Percentiles rank a stretch among this genome's conserved stretches.
Conservation (phyloP, 75 land plant genomes). For the Ceratopteris richardii region DNA sequence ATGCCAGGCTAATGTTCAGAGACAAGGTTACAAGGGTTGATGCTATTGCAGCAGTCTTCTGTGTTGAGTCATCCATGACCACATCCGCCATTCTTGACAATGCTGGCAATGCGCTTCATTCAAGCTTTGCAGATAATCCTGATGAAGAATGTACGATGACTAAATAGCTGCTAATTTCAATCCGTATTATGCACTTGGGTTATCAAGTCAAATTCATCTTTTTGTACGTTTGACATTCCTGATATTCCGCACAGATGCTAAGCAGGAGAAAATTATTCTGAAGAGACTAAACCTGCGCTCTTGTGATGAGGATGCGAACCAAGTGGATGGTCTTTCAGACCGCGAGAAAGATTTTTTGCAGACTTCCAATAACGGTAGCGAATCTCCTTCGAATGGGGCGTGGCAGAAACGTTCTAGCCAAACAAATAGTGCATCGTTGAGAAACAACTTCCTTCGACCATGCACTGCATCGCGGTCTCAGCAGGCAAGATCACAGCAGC, state of each 20-base stretch:
- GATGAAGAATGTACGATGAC: slow-evolving; percentile 88
- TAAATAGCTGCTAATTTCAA: background rate
- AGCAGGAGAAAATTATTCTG: slow-evolving; percentile 68
- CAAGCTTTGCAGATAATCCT: slow-evolving; percentile 74
- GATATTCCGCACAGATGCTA: slow-evolving; percentile 40
- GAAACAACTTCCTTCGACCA: background rate
- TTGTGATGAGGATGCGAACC: background rate
- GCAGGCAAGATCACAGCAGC: background rate
- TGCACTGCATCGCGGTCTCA: background rate
- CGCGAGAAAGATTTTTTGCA: background rate
- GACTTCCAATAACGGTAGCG: background rate
- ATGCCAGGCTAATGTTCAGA: slow-evolving; percentile 94
- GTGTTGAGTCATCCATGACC: slow-evolving; percentile 96
- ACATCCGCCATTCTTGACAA: slow-evolving; percentile 88
- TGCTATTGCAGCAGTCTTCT: slow-evolving; percentile 86
- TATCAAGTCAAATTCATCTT: too few relatives aligned
- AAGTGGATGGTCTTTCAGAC: background rate
- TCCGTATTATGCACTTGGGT: background rate
- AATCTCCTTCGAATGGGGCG: background rate
- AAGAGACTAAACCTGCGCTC: slow-evolving; percentile 42
- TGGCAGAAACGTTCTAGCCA: background rate
- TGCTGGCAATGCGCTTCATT: slow-evolving; percentile 86
- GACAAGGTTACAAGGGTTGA: slow-evolving; percentile 73
- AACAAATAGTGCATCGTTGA: background rate
- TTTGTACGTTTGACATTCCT: too few relatives aligned